Conservation (phyloP, 1,284 basidiomycete species). For the Boletus chippewaensis region DNA sequence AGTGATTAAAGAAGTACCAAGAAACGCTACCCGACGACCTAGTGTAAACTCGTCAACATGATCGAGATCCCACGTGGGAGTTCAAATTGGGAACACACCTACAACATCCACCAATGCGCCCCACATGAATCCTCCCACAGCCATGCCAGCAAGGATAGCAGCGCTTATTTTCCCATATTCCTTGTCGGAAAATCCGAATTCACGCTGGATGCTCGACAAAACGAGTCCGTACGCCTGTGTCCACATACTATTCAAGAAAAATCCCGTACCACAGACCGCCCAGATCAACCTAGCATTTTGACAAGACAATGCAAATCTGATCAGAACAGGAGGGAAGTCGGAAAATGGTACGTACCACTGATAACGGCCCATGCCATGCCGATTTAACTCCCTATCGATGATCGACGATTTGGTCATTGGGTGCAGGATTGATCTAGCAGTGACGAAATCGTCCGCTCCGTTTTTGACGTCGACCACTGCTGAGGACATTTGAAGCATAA, state of each 20-base stretch:
- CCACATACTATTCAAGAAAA: conserved; percentile 14
- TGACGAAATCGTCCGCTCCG: background rate
- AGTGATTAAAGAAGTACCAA: conserved; percentile 12
- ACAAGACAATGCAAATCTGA: background rate
- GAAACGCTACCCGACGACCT: conserved; percentile 18
- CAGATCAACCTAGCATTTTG: conserved; percentile 15
- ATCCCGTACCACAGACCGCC: conserved; percentile 15
- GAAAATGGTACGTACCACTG: conserved; percentile 10
- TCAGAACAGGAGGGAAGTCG: background rate
- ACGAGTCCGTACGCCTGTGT: conserved; percentile 1
- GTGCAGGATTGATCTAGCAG: background rate
- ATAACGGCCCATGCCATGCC: conserved; percentile 16
- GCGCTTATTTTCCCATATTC: conserved; percentile 11
- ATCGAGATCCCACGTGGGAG: background rate
- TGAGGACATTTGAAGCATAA: background rate
- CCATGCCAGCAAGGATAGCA: conserved; percentile 2
- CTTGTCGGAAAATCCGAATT: conserved; percentile 17
- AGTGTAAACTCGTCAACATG: background rate
- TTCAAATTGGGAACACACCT: conserved; percentile 8
- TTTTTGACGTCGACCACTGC: background rate
- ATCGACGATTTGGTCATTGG: conserved; percentile 10
- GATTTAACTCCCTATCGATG: conserved; percentile 15
- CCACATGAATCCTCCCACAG: conserved; percentile 14
- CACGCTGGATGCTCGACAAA: conserved; percentile 9
- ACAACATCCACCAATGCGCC: conserved; percentile 15